These are phyloP conservation scores for Starmerella khaoyaiensis DNA, from an alignment of 805 yeast genomes.

Conservation along the genomic window DNA sequence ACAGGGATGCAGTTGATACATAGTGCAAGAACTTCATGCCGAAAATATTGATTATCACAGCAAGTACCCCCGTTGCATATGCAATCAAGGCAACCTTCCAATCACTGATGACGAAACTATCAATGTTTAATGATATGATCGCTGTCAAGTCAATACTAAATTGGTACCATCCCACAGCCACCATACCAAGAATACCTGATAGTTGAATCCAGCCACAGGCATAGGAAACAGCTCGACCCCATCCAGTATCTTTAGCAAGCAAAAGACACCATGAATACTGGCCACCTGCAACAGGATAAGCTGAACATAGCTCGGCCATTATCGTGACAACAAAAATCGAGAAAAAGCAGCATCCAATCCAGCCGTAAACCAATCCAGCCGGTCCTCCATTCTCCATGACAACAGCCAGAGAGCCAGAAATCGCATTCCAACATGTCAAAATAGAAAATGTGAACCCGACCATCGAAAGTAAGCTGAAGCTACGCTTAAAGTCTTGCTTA, in stretches of 20 bases:
- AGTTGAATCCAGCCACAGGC: constrained; percentile 51
- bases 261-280: constrained; percentile 54
- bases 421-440: constrained; percentile 51
- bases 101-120: constrained; percentile 26
- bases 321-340: constrained; percentile 45
- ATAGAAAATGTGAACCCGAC: constrained; percentile 46
- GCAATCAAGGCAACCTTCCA: constrained; percentile 24
- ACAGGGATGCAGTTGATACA: constrained; percentile 39
- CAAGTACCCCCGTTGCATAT: constrained; percentile 20
- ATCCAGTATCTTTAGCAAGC: constrained; percentile 23
- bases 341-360: constrained; percentile 41
- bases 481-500: constrained; percentile 50
- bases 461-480: constrained; percentile 41
- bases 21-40: constrained; percentile 33
- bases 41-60: constrained; percentile 19
- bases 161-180: constrained; percentile 46
- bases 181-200: constrained; percentile 49
- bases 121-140: constrained; percentile 32
- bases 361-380: constrained; percentile 50
- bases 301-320: constrained; percentile 48
- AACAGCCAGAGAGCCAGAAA: constrained; percentile 49
- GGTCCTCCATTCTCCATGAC: constrained; percentile 51
- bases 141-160: constrained; percentile 43
- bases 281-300: constrained; percentile 52
- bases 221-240: constrained; percentile 40